Evolutionary conservation across 192 early-diverging fungal genomes (phyloP), one percentile per base, ranked within the genome.

Genomic region (Backusella circina): DNA sequence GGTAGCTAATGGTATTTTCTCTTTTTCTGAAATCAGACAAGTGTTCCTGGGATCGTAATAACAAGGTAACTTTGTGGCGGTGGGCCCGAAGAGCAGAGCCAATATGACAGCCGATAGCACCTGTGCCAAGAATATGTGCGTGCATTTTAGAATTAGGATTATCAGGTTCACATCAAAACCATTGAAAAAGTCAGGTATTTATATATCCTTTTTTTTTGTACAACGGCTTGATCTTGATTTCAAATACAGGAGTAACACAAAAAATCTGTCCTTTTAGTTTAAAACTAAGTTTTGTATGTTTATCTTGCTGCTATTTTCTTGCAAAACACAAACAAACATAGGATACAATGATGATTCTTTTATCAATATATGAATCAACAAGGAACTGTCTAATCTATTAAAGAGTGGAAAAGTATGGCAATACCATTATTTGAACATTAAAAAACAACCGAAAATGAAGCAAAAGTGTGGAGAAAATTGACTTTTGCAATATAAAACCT

Each of bases 91-190:
- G 80, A 50, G 87, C 77, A 15, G 84, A 80, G 7, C 90, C 91
- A 67, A 92, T 78, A 54, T 91, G 82, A 41, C 89, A 83, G 1
- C 93, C 93, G n/a, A 92, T 84, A 18, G 90, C 91, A 5, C 91
- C 91, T 26, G 87, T 87, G 16, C 93, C 93, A 8, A 94, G 77
- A 33, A 94, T 77, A 74, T 94, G 89, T 26, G 90, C 76, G 10
- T 70, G 71, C 77, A 78, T 78, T 18, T 30, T 30, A 61, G 28
- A 61, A 26, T 28, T 1, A 13, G n/a, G n/a, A 28, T 3, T 61
- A 28, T 28, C 54, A 26, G 2, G 23, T 61, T 61, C 26, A 28
- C 26, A 8, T 12, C 15, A 41, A 41, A 41, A 13, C 39, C 5
- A 28, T 10, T 28, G 21, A 26, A 26, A 61, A 61, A 61, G 12